These are phyloP conservation scores for Medicago lupulina DNA, from an alignment of 306 rosid genomes.

Conservation along the genomic window DNA sequence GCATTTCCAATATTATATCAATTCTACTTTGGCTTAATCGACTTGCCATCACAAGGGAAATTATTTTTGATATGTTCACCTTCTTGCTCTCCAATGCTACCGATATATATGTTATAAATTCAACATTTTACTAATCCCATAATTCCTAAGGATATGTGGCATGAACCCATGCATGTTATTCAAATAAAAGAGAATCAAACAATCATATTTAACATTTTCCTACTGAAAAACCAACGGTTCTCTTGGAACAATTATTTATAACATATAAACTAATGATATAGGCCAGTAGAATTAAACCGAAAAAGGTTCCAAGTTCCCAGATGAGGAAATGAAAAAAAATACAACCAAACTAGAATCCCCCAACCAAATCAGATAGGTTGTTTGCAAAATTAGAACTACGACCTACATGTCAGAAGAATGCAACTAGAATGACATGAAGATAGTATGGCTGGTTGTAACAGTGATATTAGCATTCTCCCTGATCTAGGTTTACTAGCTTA, in stretches of 20 bases:
- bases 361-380: neutral
- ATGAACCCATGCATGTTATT: neutral
- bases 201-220: too few species aligned
- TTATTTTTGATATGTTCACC: too few species aligned
- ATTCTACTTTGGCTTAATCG: too few species aligned
- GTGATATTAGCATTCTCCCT: neutral
- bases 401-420: neutral
- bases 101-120: too few species aligned
- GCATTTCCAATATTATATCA: too few species aligned
- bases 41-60: too few species aligned
- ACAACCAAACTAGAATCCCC: slow-evolving; percentile 8
- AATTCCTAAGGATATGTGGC: neutral
- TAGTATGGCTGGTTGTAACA: neutral
- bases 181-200: neutral
- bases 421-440: slow-evolving; percentile 10
- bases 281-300: slow-evolving; percentile 9
- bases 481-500: slow-evolving; percentile 28
- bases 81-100: too few species aligned
- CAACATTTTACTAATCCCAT: neutral
- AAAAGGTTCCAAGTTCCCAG: neutral
- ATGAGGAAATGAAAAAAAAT: neutral
- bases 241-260: slow-evolving; percentile 6
- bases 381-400: neutral
- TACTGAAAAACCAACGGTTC: neutral
- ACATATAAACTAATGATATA: slow-evolving; percentile 19